These are phyloP conservation scores for Phyllachora maydis DNA, from an alignment of 2,329 filamentous ascomycete species.

Conservation along the genomic window DNA sequence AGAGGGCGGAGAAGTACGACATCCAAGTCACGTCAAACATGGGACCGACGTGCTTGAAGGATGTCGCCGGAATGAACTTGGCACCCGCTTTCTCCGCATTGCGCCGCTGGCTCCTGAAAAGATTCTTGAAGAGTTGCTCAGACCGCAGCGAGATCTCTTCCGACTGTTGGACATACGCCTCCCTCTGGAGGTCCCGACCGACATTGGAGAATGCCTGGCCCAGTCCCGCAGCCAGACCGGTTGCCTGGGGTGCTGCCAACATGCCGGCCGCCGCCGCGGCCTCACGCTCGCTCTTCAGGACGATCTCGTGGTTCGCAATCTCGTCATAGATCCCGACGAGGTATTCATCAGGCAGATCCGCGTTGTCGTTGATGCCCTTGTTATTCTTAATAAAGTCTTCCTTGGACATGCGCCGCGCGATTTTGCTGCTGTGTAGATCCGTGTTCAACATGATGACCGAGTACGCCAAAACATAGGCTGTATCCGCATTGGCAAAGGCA, in stretches of 20 bases:
- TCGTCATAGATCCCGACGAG: conserved; percentile 79
- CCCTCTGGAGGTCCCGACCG: conserved; percentile 74
- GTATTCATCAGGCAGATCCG: conserved; percentile 85
- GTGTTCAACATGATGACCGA: conserved; percentile 95
- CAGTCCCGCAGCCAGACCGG: conserved; percentile 59
- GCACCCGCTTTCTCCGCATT: conserved; percentile 49
- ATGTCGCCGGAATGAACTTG: conserved; percentile 81
- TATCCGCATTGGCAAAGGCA: conserved; percentile 94
- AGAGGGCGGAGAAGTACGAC: conserved; percentile 91
- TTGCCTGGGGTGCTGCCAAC: conserved; percentile 32
- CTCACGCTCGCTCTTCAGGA: conserved; percentile 79
- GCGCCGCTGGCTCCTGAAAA: conserved; percentile 74
- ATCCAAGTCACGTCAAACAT: conserved; percentile 99
- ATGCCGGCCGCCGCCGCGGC: conserved; percentile 64
- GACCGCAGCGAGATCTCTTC: conserved; percentile 66
- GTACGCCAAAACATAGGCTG: conserved; percentile 87
- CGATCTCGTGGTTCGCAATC: conserved; percentile 79
- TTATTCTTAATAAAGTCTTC: conserved; percentile 99
- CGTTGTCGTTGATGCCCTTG: conserved; percentile 89
- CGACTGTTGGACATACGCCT: conserved; percentile 86
- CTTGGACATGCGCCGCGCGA: conserved; percentile 73
- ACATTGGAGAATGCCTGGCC: conserved; percentile 83
- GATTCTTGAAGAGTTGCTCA: conserved; percentile 76
- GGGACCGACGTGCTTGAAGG: conserved; percentile 82
- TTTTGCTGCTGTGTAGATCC: conserved; percentile 78